Conservation (phyloP, 768 basidiomycete species). For the Xerocomellus dryophilus region DNA sequence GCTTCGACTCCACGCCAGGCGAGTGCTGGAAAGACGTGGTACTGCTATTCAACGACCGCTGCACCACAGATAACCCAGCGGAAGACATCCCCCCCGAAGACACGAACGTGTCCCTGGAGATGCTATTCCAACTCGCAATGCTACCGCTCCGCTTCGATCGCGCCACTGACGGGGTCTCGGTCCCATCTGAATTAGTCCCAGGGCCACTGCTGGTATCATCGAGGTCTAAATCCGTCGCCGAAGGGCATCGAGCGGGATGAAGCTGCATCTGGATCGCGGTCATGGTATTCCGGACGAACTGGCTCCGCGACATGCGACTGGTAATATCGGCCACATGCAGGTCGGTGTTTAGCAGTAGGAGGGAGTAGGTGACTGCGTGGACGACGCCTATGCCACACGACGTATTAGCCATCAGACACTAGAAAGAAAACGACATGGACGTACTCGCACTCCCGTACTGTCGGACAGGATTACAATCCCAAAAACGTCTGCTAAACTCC, state of each 20-base stretch:
- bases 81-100: conserved; percentile 39
- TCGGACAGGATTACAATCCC: conserved; percentile 80
- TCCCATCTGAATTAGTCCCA: conserved; percentile 54
- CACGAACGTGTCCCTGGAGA: conserved; percentile 57
- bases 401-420: conserved; percentile 1
- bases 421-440: conserved; percentile 26
- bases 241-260: conserved; percentile 52
- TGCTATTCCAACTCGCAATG: conserved; percentile 80
- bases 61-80: conserved; percentile 31
- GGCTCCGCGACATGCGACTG: conserved; percentile 84
- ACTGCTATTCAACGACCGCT: conserved; percentile 54
- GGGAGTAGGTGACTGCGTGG: conserved; percentile 91
- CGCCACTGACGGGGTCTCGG: conserved; percentile 42
- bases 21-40: conserved; percentile 62
- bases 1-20: conserved; percentile 38
- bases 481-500: conserved; percentile 86
- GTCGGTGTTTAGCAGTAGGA: conserved; percentile 94
- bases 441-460: conserved; percentile 83
- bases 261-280: conserved; percentile 78
- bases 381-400: conserved; percentile 62
- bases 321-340: conserved; percentile 91
- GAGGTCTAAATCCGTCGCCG: conserved; percentile 59
- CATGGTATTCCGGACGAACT: conserved; percentile 93
- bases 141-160: conserved; percentile 79
- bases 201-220: conserved; percentile 66